Conservation (phyloP, 768 basidiomycete species). For the Postia placenta region DNA sequence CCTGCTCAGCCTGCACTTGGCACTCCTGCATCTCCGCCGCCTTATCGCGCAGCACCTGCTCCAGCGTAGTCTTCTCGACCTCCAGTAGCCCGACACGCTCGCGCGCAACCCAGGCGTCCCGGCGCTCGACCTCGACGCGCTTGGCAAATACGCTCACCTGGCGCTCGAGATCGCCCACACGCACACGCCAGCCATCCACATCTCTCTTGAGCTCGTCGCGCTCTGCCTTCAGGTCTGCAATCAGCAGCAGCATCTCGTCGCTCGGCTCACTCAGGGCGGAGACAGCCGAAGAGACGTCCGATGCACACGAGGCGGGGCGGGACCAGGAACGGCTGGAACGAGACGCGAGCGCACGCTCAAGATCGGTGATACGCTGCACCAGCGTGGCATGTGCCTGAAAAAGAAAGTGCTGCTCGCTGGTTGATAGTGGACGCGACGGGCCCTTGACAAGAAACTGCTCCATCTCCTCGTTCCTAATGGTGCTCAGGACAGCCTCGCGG, state of each 20-base stretch:
- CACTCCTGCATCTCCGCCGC: constrained; percentile 24
- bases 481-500: constrained; percentile 12
- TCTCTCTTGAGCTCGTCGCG: constrained; percentile 86
- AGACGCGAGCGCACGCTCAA: constrained; percentile 56
- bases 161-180: constrained; percentile 73
- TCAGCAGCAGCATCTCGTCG: constrained; percentile 73
- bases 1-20: constrained; percentile 20
- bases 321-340: constrained; percentile 36
- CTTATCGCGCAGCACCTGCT: constrained; percentile 39
- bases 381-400: constrained; percentile 80
- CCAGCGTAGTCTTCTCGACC: constrained; percentile 56
- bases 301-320: constrained; percentile 39
- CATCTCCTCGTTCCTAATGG: constrained; percentile 5
- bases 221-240: constrained; percentile 80
- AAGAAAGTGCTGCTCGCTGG: constrained; percentile 80
- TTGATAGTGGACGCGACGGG: constrained; percentile 42
- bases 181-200: constrained; percentile 78
- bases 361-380: constrained; percentile 73
- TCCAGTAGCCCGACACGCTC: constrained; percentile 63
- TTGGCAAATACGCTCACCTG: constrained; percentile 58
- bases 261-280: constrained; percentile 37
- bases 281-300: constrained; percentile 39
- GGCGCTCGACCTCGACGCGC: constrained; percentile 70
- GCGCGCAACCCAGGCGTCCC: constrained; percentile 80
- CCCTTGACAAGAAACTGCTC: constrained; percentile 8